These are phyloP conservation scores for Globisporangium ultimum DNA, from an alignment of 352 stramenopile species.

Conservation along the genomic window DNA sequence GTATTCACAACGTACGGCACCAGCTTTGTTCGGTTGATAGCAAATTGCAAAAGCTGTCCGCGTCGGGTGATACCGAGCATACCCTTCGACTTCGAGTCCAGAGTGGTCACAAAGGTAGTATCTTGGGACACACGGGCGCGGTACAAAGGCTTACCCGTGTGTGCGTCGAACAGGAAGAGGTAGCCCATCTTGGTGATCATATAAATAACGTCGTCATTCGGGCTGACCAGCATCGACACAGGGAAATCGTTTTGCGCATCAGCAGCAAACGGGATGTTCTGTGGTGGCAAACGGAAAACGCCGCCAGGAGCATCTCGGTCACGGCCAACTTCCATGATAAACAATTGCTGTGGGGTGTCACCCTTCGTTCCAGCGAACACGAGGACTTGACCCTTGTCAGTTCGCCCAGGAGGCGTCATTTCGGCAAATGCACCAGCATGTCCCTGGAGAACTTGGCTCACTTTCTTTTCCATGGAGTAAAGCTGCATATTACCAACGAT, in stretches of 20 bases:
- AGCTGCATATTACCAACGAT: slow-evolving; percentile 98
- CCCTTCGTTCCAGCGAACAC: slow-evolving; percentile 85
- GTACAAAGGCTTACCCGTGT: slow-evolving; percentile 98
- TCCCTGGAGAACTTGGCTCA: slow-evolving; percentile 97
- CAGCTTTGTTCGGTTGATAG: slow-evolving; percentile 97
- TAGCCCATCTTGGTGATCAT: slow-evolving; percentile 99
- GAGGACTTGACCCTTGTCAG: slow-evolving; percentile 88
- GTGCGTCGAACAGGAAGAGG: slow-evolving; percentile 99
- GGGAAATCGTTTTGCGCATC: slow-evolving; percentile 98
- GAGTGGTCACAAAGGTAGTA: slow-evolving; percentile 96
- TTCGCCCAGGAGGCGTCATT: slow-evolving; percentile 94
- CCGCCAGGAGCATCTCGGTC: slow-evolving; percentile 94
- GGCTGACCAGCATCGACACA: slow-evolving; percentile 94
- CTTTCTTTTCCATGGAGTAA: slow-evolving; percentile 98
- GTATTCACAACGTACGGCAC: slow-evolving; percentile 99
- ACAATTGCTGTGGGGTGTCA: slow-evolving; percentile 83
- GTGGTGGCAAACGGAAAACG: slow-evolving; percentile 93
- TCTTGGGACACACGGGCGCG: slow-evolving; percentile 96
- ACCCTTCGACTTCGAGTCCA: slow-evolving; percentile 91
- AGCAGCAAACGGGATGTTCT: slow-evolving; percentile 94
- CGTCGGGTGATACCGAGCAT: slow-evolving; percentile 98
- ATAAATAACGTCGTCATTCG: slow-evolving; percentile 95
- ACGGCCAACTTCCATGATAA: slow-evolving; percentile 99
- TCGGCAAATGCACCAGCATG: slow-evolving; percentile 96
- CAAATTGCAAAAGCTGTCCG: slow-evolving; percentile 95